Base-by-base conservation (phyloP, 805 yeast species). In the Spathaspora boniae region DNA sequence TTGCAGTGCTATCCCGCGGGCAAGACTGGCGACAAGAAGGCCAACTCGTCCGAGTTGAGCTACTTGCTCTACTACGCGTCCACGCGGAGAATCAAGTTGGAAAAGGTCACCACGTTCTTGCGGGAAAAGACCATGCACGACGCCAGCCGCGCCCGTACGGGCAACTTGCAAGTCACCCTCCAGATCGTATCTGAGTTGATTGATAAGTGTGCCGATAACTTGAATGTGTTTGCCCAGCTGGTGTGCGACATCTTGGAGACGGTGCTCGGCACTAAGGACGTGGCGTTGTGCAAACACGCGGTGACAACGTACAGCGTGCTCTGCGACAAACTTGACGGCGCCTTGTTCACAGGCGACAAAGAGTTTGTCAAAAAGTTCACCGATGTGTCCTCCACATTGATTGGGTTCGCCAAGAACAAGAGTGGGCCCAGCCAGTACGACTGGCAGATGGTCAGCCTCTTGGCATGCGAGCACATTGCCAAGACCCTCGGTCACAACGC, bases 1-100 rank as follows among this genome's bases (percentile, higher is more conserved):
- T 74, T 83, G 34, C 95, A 86, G 58, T 93, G 98, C 65, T 91
- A 91, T 57, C 98, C 96, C 5, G 76, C 93, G 2, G 96, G 97
- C 2, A 73, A 87, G 42, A 82, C 80, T 6, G 73, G 74, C 5
- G 98, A 89, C 52, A 89, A 89, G 63, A 82, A 83, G 50, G 95
- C 98, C 11, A 89, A 91, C 56, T 79, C 95, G 2, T 86, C 95
- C 15, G 98, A 93, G 56, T 71, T 94, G 31, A 82, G 94, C 40
- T 87, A 88, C 54, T 69, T 91, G 46, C 63, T 91, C 21, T 91
- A 84, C 66, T 91, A 91, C 57, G 96, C 95, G 15, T 80, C 94
- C 26, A 82, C 96, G 4, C 71, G 97, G 48, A 71, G 96, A 37
- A 82, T 87, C 21, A 91, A 93, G 56, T 68, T 93, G 43, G 93